These are phyloP conservation scores for Stenogyne calaminthoides DNA, from an alignment of 305 asterid species.

Conservation along the genomic window DNA sequence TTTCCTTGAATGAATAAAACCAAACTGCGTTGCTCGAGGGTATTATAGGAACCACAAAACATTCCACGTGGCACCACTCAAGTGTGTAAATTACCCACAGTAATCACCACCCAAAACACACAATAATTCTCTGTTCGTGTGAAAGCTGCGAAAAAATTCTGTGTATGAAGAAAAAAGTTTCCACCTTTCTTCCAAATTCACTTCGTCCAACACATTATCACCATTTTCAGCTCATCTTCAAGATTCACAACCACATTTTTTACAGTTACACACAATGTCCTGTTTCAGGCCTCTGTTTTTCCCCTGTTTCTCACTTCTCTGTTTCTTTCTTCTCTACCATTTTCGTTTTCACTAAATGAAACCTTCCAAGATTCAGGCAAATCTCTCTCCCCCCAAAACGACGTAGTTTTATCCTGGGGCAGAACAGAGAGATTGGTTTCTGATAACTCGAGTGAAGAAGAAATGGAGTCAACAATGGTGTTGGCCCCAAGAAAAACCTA, in stretches of 20 bases:
- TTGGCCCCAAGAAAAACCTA: constrained; percentile 74
- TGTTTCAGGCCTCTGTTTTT: constrained; percentile 5
- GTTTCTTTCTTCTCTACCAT: constrained; percentile 21
- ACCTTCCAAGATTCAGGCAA: constrained; percentile 23
- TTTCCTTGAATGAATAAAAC: not conserved
- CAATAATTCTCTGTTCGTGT: constrained; percentile 9
- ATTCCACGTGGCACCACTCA: not conserved
- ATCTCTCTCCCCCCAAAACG: not conserved
- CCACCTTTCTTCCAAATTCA: not conserved
- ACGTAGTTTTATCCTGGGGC: constrained; percentile 32
- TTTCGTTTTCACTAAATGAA: constrained; percentile 22
- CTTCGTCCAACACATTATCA: not conserved
- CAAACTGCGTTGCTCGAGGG: not conserved
- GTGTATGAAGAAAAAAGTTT: not conserved
- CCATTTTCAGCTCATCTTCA: not conserved
- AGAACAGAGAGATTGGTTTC: constrained; percentile 42
- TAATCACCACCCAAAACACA: not conserved
- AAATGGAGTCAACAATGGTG: constrained; percentile 36
- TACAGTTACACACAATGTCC: constrained; percentile 11
- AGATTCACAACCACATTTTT: not conserved
- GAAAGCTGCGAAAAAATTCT: constrained; percentile 20
- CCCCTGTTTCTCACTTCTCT: constrained; percentile 9
- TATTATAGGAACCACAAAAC: not conserved
- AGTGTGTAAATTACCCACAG: not conserved
- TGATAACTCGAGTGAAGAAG: constrained; percentile 35